Conservation (phyloP, 768 basidiomycete genomes). For the Strobilomyces confusus region DNA sequence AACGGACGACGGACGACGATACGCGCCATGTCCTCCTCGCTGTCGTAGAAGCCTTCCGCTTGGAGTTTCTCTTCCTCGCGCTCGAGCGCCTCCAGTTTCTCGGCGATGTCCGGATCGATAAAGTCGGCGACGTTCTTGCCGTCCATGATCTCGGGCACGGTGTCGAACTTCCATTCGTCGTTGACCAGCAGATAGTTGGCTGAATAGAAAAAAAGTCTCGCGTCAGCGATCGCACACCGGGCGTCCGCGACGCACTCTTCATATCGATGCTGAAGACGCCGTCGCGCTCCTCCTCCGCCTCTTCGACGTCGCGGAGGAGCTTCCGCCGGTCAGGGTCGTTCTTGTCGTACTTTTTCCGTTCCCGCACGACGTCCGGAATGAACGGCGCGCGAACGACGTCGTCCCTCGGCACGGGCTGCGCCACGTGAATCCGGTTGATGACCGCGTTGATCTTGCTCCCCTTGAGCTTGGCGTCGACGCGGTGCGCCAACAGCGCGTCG, state of each 20-base stretch:
- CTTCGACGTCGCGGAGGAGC: constrained; percentile 79
- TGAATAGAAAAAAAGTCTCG: too few species aligned
- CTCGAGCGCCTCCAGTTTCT: constrained; percentile 95
- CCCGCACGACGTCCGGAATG: constrained; percentile 82
- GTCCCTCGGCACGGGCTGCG: constrained; percentile 85
- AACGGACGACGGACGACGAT: not conserved
- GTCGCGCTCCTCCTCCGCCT: constrained; percentile 81
- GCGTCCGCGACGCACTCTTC: constrained; percentile 63
- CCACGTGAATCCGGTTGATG: constrained; percentile 94
- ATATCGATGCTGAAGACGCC: constrained; percentile 90
- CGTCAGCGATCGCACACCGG: too few species aligned
- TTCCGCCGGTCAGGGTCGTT: constrained; percentile 71
- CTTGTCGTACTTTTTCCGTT: constrained; percentile 80
- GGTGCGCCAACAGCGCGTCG: constrained; percentile 90
- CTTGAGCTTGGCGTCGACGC: constrained; percentile 92
- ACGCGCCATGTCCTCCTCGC: constrained; percentile 79
- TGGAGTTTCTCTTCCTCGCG: constrained; percentile 93
- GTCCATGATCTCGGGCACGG: constrained; percentile 97
- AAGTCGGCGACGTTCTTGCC: constrained; percentile 99
- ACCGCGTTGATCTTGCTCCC: constrained; percentile 90
- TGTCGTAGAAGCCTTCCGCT: constrained; percentile 93
- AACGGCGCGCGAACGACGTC: constrained; percentile 83
- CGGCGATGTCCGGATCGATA: constrained; percentile 94
- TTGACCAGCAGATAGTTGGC: constrained; percentile 89
- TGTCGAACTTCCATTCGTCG: constrained; percentile 92